These are phyloP conservation scores for Pseudogymnoascus sp. DNA, from an alignment of 2,329 filamentous ascomycete genomes.

Conservation along the genomic window DNA sequence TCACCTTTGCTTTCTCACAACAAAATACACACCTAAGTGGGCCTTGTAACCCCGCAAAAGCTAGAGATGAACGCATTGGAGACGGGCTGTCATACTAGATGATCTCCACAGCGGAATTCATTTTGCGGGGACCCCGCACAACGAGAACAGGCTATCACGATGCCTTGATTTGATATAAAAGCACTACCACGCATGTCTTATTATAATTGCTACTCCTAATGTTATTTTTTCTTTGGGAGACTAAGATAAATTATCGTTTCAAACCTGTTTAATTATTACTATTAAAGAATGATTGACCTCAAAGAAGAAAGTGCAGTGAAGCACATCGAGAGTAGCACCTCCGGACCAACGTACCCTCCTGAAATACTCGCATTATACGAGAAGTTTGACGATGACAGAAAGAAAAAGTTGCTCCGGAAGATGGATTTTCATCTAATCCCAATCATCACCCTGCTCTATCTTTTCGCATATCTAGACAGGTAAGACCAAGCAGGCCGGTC, in stretches of 20 bases:
- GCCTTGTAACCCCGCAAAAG: background rate
- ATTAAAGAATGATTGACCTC: background rate
- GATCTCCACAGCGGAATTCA: background rate
- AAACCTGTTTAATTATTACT: background rate
- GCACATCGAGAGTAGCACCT: background rate
- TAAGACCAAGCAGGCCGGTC: background rate
- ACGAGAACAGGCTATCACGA: background rate
- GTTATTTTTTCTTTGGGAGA: background rate
- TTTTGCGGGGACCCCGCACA: background rate
- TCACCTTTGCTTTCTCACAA: background rate
- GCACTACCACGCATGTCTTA: background rate
- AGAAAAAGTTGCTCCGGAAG: slow-evolving; percentile 44
- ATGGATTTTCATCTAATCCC: slow-evolving; percentile 50
- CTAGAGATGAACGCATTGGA: background rate
- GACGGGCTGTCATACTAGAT: background rate
- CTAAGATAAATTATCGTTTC: background rate
- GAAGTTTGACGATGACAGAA: slow-evolving; percentile 32
- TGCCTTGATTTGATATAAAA: background rate
- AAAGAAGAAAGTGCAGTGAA: background rate
- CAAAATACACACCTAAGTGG: background rate
- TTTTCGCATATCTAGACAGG: slow-evolving; percentile 23
- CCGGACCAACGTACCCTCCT: background rate
- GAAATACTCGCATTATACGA: slow-evolving; percentile 15
- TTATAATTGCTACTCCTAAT: background rate
- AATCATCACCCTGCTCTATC: slow-evolving; percentile 50